Evolutionary conservation across 768 basidiomycete genomes (phyloP).

Genomic region (Phanerochaete carnosa): DNA sequence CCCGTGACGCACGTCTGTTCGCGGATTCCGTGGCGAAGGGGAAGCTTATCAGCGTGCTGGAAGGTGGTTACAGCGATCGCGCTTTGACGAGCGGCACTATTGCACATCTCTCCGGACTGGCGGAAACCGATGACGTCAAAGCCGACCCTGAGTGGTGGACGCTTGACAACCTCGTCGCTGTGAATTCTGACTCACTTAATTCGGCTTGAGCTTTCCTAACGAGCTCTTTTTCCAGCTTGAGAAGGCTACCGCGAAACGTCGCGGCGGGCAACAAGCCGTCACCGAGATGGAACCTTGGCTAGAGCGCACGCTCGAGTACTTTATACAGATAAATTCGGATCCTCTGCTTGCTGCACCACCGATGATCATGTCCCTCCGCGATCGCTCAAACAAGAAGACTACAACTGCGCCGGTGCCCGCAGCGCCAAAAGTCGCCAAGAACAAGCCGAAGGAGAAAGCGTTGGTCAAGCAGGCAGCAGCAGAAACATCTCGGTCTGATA

Average conservation of each 20-base stretch:
- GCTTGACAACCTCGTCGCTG: conserved; percentile 55
- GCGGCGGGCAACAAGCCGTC: conserved; percentile 43
- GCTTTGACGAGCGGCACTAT: conserved; percentile 82
- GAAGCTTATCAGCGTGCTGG: conserved; percentile 81
- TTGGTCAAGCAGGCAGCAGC: neutral
- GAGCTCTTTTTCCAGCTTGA: conserved; percentile 47
- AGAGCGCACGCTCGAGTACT: conserved; percentile 48
- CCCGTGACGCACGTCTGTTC: conserved; percentile 63
- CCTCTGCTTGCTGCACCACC: conserved; percentile 25
- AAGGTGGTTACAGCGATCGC: conserved; percentile 93
- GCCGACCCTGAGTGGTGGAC: conserved; percentile 56
- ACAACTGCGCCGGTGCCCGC: neutral
- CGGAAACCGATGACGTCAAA: conserved; percentile 23
- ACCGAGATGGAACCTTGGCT: conserved; percentile 52
- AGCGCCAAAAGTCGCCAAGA: neutral
- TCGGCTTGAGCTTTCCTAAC: neutral
- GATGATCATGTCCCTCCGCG: conserved; percentile 48
- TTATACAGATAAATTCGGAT: conserved; percentile 36
- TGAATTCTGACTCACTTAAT: conserved; percentile 25
- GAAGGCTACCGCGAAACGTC: conserved; percentile 58
- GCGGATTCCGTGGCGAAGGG: conserved; percentile 65
- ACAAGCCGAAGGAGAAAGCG: conserved; percentile 1
- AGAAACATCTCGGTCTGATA: neutral
- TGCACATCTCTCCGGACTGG: conserved; percentile 76
- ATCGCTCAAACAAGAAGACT: conserved; percentile 25